Base-by-base conservation (phyloP, 805 yeast genomes). In the Lachancea mirantina region DNA sequence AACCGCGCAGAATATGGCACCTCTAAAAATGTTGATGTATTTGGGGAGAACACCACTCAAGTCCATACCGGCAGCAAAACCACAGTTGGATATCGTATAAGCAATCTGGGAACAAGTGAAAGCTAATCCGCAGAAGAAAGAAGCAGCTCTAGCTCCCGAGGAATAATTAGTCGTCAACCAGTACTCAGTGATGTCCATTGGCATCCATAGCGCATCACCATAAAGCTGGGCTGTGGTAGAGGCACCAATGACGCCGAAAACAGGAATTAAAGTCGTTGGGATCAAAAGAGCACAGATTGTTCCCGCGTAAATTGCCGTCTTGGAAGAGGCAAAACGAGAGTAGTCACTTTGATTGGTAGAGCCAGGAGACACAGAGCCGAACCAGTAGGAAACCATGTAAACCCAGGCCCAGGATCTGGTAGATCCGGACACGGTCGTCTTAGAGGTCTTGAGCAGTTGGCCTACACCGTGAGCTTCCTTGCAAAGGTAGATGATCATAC, bases 361-460 rank as follows among this genome's bases (percentile, higher is more conserved):
- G 20, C 64, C 67, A 6, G 68, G 60, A 17, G 65, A 59, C 2
- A 65, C 57, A 3, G 63, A 55, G 14, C 69, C 65, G 26, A 62
- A 64, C 65, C 67, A 63, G 34, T 59, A 57, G 8, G 64, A 57
- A 18, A 64, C 57, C 55, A 59, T 59, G 39, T 65, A 62, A 10
- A 65, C 54, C 65, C 68, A 65, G 23, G 57, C 56, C 65, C 67
- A 62, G 13, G 64, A 67, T 29, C 58, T 46, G 5, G 50, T 56
- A 4, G 60, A 59, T 36, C 62, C 66, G 13, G 44, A 53, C 29
- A 49, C 54, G 26, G 51, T 54, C 14, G 55, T 45, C 18, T 41
- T 32, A 6, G 52, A 41, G 14, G 44, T 51, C 7, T 42, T 52
- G 41, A 52, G 65, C 14, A 47, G 43, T 30, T 49, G 52, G 38